These are phyloP conservation scores for Ophiostoma perfectum DNA, from an alignment of 2,329 filamentous ascomycete species.

Conservation along the genomic window DNA sequence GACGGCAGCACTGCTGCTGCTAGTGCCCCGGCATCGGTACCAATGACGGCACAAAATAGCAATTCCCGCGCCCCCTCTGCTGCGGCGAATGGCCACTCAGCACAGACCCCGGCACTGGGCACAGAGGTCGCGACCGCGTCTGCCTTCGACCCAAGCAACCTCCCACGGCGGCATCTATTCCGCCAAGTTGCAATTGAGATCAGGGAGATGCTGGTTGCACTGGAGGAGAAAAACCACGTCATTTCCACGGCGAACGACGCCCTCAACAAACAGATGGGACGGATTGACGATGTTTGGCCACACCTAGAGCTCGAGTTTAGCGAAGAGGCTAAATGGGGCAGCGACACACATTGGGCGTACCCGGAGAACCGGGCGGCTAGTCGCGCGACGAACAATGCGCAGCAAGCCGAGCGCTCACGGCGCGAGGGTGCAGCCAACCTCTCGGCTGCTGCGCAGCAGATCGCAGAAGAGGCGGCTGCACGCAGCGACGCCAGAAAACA, in stretches of 20 bases:
- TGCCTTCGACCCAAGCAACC: conserved; percentile 50
- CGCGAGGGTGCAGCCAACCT: conserved; percentile 74
- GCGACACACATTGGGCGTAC: conserved; percentile 91
- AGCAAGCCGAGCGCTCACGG: conserved; percentile 66
- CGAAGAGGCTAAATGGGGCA: conserved; percentile 90
- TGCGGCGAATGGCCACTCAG: background rate
- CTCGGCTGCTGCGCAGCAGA: conserved; percentile 67
- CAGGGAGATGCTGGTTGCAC: conserved; percentile 76
- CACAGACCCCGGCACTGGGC: background rate
- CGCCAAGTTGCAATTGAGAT: conserved; percentile 72
- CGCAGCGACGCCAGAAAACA: conserved; percentile 82
- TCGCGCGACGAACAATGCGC: conserved; percentile 51
- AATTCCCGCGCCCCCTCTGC: background rate
- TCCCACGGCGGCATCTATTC: conserved; percentile 67
- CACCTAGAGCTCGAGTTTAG: conserved; percentile 85
- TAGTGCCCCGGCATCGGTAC: background rate
- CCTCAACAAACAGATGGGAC: conserved; percentile 73
- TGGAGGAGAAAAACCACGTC: conserved; percentile 98
- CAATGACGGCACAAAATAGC: background rate
- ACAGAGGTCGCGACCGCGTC: conserved; percentile 28
- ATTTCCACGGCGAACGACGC: conserved; percentile 88
- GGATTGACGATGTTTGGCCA: conserved; percentile 81
- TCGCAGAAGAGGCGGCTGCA: conserved; percentile 77
- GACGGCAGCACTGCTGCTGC: conserved; percentile 37
- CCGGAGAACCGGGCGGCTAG: conserved; percentile 66